Evolutionary conservation across 768 basidiomycete genomes (phyloP).

Genomic region (Pholiota conissans): DNA sequence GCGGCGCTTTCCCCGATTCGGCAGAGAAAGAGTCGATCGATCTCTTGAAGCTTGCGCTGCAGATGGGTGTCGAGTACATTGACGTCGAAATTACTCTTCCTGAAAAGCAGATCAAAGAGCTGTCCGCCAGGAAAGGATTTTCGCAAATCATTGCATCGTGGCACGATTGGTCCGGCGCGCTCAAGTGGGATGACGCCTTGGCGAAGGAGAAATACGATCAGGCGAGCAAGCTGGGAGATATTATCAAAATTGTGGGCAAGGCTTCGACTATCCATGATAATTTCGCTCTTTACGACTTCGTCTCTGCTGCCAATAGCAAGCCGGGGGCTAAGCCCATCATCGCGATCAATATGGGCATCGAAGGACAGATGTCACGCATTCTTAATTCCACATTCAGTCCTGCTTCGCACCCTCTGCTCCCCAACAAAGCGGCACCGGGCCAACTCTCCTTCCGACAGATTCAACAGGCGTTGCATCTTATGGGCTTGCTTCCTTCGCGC

Average conservation of each 20-base stretch:
- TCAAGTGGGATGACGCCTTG: conserved; percentile 74
- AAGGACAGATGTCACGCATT: conserved; percentile 89
- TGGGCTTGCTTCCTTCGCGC: conserved; percentile 75
- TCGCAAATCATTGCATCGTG: conserved; percentile 90
- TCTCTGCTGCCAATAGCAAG: conserved; percentile 40
- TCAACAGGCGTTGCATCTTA: conserved; percentile 74
- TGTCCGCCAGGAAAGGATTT: conserved; percentile 62
- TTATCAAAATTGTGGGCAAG: conserved; percentile 91
- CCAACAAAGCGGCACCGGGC: conserved; percentile 86
- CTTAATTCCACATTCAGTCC: conserved; percentile 87
- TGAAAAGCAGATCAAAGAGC: conserved; percentile 54
- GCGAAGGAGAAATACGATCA: conserved; percentile 70
- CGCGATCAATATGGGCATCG: conserved; percentile 90
- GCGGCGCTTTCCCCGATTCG: conserved; percentile 86
- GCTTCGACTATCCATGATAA: conserved; percentile 78
- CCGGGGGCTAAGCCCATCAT: conserved; percentile 77
- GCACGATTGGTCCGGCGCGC: conserved; percentile 89
- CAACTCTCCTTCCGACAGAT: conserved; percentile 90
- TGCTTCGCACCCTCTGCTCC: conserved; percentile 87
- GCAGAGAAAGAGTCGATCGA: conserved; percentile 70
- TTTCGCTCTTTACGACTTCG: conserved; percentile 74
- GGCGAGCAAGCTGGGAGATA: conserved; percentile 74
- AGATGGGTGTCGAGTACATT: conserved; percentile 87
- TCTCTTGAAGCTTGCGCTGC: conserved; percentile 76
- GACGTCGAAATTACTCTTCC: conserved; percentile 88